Base-by-base conservation (phyloP, 2,329 filamentous ascomycete species). In the Alternaria triticimaculans region DNA sequence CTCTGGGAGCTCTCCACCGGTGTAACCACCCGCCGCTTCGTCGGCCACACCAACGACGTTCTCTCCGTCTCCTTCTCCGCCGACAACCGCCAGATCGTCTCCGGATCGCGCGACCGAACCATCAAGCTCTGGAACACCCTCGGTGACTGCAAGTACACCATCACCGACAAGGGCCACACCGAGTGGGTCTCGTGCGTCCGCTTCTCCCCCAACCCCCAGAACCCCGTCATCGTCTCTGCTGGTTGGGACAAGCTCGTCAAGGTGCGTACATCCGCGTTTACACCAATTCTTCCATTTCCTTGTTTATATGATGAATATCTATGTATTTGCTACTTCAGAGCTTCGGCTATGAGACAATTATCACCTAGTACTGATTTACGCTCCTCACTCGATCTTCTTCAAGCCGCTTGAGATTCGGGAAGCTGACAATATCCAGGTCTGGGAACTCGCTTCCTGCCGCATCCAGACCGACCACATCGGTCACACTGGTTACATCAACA, bases 261-360 rank as follows among this genome's bases (percentile, higher is more conserved):
- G 96, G 96, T 99, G 87, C 80, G 94, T 89, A 70, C 55, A 68
- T 54, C 37, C 12, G 6, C 10, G n/a, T 48, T 25, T 49, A 53
- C 48, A 26, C 21, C 25, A 11, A 11, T 14, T 30, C 51, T 23
- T 12, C n/a, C 25, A 21, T 12, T 55, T 33, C 50, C 56, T n/a
- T 49, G 6, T 63, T 86, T 86, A 89, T 82, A 96, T 94, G 95
- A 98, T 98, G 95, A 88, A 91, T 89, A 92, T 88, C 84, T 84
- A 83, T 93, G 94, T 98, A 98, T 98, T 98, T 98, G 96, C 96
- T 98, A 98, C 96, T 99, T 98, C 95, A 97, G 96, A 99, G 94
- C 93, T 89, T 86, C 84, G 89, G 94, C 93, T 84, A 97, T 98
- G 96, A 99, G 95, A 99, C 93, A 90, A 96, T 86, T 88, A 89